Percentiles rank a stretch among this genome's conserved stretches.
phyloP scores from a whole-genome alignment of 441 rosid species.

The Pelargonium australe region DNA sequence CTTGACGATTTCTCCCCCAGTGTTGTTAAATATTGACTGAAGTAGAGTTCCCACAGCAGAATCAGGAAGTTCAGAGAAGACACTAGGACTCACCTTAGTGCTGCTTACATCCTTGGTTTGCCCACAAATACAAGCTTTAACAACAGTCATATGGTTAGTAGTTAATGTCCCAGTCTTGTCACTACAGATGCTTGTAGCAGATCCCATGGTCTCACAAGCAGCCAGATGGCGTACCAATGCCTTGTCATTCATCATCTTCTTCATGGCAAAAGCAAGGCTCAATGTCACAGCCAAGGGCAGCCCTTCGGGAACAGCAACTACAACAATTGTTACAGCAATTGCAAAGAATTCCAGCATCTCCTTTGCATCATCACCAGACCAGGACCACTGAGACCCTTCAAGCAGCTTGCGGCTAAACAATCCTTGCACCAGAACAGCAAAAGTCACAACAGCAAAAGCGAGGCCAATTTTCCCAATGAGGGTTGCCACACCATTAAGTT shows the following conservation, averaged over 20 bases:
- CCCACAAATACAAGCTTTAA: constrained; percentile 45
- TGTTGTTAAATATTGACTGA: constrained; percentile 58
- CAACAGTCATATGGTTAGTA: constrained; percentile 51
- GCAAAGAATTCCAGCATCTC: constrained; percentile 44
- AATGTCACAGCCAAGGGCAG: constrained; percentile 53
- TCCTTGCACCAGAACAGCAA: constrained; percentile 48
- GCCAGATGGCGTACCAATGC: constrained; percentile 55
- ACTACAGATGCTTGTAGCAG: constrained; percentile 45
- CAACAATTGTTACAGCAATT: constrained; percentile 50
- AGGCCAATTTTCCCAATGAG: constrained; percentile 50
- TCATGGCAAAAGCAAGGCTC: constrained; percentile 61
- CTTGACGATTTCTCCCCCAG: constrained; percentile 59
- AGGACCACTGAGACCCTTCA: constrained; percentile 38
- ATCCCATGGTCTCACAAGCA: constrained; percentile 61
- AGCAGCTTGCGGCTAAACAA: constrained; percentile 30
- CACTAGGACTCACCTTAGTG: constrained; percentile 26
- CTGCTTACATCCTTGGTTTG: constrained; percentile 44
- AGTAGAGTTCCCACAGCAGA: constrained; percentile 39
- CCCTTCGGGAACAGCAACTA: constrained; percentile 58
- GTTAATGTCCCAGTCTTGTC: constrained; percentile 57
- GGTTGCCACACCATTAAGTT: constrained; percentile 53
- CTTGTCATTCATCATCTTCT: constrained; percentile 60
- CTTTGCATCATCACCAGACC: constrained; percentile 46
- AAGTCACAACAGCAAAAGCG: constrained; percentile 61
- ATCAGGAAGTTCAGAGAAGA: constrained; percentile 40